phyloP scores from a whole-genome alignment of 805 yeast species.

The Komagataella ulmi region DNA sequence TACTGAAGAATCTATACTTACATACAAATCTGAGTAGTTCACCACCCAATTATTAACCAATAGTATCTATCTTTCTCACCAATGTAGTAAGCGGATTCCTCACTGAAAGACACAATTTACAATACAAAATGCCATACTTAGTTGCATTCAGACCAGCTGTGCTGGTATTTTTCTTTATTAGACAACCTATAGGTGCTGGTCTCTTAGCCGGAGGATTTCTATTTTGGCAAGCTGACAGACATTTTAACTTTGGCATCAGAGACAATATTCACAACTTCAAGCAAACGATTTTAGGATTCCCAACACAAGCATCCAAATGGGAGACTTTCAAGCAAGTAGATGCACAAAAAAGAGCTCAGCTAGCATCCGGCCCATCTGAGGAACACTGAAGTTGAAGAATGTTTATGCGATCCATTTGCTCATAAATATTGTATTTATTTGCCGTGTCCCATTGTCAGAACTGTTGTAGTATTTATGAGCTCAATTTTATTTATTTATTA shows the following conservation, averaged over 20 bases:
- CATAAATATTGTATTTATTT: not conserved
- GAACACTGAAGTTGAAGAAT: not conserved
- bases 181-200: constrained; percentile 24
- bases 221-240: constrained; percentile 23
- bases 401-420: not conserved
- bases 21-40: not conserved
- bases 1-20: too few relatives aligned
- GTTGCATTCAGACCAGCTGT: constrained; percentile 21
- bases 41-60: not conserved
- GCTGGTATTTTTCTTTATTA: constrained; percentile 19
- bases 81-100: not conserved
- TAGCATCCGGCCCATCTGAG: not conserved
- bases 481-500: not conserved
- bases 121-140: not conserved
- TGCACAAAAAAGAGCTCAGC: constrained; percentile 11
- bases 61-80: not conserved
- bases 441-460: not conserved
- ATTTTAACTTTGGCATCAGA: constrained; percentile 17
- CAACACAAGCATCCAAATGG: constrained; percentile 17
- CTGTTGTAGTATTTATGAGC: not conserved
- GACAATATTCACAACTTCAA: constrained; percentile 13
- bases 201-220: constrained; percentile 16
- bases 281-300: constrained; percentile 17
- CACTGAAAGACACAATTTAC: not conserved
- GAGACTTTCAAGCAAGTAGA: constrained; percentile 18